phyloP scores from a whole-genome alignment of 345 rosid species.

The Corchorus capsularis region DNA sequence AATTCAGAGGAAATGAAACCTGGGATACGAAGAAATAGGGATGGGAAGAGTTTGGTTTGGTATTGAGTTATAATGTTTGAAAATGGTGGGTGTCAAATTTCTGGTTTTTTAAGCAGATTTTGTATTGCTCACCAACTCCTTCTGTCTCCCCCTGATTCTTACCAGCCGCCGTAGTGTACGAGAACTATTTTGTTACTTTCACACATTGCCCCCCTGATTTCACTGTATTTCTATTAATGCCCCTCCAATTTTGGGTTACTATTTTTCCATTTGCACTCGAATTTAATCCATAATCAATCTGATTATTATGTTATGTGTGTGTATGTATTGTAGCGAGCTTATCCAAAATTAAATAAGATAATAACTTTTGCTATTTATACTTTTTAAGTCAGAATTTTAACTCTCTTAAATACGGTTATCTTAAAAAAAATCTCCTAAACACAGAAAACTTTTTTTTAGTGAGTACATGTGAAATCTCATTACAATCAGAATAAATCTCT shows the following conservation, averaged over 20 bases:
- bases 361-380: too few relatives aligned
- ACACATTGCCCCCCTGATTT: neutral
- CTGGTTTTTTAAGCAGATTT: neutral
- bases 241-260: neutral
- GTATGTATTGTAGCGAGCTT: too few relatives aligned
- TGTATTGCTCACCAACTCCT: neutral
- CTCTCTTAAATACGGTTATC: too few relatives aligned
- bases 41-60: neutral
- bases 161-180: slow-evolving; percentile 18
- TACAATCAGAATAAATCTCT: too few relatives aligned
- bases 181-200: neutral
- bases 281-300: too few relatives aligned
- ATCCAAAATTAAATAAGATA: too few relatives aligned
- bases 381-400: too few relatives aligned
- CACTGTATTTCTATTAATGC: neutral
- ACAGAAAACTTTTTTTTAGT: too few relatives aligned
- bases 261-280: too few relatives aligned
- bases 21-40: neutral
- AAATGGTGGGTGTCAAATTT: neutral
- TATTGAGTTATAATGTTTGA: neutral
- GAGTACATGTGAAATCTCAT: too few relatives aligned
- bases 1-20: slow-evolving; percentile 1
- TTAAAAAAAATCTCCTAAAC: too few relatives aligned
- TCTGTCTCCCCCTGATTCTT: neutral
- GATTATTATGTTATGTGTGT: too few relatives aligned